Conservation (phyloP, 2,329 filamentous ascomycete species). For the Aspergillus piperis region DNA sequence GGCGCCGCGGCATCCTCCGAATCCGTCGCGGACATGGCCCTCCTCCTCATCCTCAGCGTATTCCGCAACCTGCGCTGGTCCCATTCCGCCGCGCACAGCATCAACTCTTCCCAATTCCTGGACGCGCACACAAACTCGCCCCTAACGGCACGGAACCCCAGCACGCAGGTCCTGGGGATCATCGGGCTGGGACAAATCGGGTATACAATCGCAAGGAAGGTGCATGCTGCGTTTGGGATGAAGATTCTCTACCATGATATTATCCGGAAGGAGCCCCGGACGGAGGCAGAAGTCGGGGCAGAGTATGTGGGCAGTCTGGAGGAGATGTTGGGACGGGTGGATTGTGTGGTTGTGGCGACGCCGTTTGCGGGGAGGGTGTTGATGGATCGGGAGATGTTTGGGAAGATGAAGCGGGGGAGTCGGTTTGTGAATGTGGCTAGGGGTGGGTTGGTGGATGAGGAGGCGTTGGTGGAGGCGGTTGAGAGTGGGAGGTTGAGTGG, state of each 20-base stretch:
- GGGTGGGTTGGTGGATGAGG: constrained; percentile 53
- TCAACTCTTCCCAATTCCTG: constrained; percentile 51
- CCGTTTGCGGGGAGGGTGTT: constrained; percentile 44
- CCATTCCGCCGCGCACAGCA: constrained; percentile 55
- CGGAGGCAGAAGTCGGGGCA: constrained; percentile 45
- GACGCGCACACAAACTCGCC: constrained; percentile 64
- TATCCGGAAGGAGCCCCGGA: constrained; percentile 37
- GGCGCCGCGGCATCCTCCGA: constrained; percentile 67
- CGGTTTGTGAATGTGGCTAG: constrained; percentile 56
- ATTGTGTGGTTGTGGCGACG: constrained; percentile 53
- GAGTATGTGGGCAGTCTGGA: constrained; percentile 47
- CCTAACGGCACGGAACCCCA: constrained; percentile 63
- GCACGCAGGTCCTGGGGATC: constrained; percentile 62
- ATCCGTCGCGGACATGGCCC: constrained; percentile 70
- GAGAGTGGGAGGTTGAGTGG: constrained; percentile 49
- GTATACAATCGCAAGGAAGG: constrained; percentile 62
- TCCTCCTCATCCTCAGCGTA: constrained; percentile 67
- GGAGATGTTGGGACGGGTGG: constrained; percentile 44
- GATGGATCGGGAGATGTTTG: constrained; percentile 47
- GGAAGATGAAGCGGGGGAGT: constrained; percentile 50
- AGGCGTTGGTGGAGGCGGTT: constrained; percentile 50
- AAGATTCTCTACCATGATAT: constrained; percentile 60
- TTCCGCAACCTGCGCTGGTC: constrained; percentile 71
- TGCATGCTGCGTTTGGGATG: constrained; percentile 64
- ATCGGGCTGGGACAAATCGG: constrained; percentile 71